phyloP scores from a whole-genome alignment of 2,329 filamentous ascomycete genomes.

The Neonectria faginata region DNA sequence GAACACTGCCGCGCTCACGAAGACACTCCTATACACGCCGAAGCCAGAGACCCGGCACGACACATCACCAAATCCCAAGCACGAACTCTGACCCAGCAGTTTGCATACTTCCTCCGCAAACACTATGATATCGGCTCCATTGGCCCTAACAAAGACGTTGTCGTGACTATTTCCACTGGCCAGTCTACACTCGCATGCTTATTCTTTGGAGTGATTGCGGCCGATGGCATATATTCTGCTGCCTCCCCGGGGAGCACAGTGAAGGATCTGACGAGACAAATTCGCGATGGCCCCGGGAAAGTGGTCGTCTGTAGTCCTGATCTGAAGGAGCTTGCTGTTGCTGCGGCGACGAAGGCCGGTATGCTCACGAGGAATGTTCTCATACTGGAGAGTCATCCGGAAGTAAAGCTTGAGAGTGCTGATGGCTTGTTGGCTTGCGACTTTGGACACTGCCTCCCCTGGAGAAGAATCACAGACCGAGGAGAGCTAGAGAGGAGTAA shows the following conservation, averaged over 20 bases:
- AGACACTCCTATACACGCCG: constrained; percentile 66
- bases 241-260: constrained; percentile 63
- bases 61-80: constrained; percentile 64
- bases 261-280: constrained; percentile 62
- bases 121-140: constrained; percentile 63
- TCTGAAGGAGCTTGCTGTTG: constrained; percentile 58
- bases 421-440: constrained; percentile 42
- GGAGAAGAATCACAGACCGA: constrained; percentile 65
- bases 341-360: constrained; percentile 61
- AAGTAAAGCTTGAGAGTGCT: constrained; percentile 43
- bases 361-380: constrained; percentile 61
- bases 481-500: constrained; percentile 55
- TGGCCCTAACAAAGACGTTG: constrained; percentile 63
- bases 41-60: constrained; percentile 66
- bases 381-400: constrained; percentile 57
- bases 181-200: constrained; percentile 65
- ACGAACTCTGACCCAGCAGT: constrained; percentile 60
- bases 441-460: constrained; percentile 57
- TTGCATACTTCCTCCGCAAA: constrained; percentile 66
- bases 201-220: constrained; percentile 68
- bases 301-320: constrained; percentile 61
- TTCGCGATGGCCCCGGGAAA: constrained; percentile 53
- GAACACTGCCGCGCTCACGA: constrained; percentile 52
- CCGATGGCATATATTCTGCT: constrained; percentile 69
- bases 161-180: constrained; percentile 67